Conservation (phyloP, 306 rosid species). For the Oxytropis ochrocephala region DNA sequence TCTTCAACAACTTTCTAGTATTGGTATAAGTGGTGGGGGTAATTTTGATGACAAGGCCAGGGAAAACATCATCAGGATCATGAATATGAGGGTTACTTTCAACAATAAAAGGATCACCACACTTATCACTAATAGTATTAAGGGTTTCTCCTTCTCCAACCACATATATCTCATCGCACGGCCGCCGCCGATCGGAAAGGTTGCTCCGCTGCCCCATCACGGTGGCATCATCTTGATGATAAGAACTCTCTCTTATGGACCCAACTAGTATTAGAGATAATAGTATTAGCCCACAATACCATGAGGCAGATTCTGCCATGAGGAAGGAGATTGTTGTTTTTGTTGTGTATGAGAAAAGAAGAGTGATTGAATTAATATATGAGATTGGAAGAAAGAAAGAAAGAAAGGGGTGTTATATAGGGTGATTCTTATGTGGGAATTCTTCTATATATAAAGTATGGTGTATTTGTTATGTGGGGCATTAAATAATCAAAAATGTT, state of each 20-base stretch:
- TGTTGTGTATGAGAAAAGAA: not conserved
- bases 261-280: slow-evolving; percentile 47
- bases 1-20: not conserved
- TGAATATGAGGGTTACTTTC: slow-evolving; percentile 87
- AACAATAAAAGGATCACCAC: slow-evolving; percentile 71
- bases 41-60: slow-evolving; percentile 84
- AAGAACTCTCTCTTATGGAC: slow-evolving; percentile 41
- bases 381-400: not conserved
- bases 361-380: not conserved
- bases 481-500: not conserved
- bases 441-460: not conserved
- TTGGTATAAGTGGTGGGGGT: slow-evolving; percentile 20
- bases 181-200: slow-evolving; percentile 34
- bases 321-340: no score
- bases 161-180: slow-evolving; percentile 52
- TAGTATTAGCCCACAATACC: slow-evolving; percentile 48
- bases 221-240: not conserved
- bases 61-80: slow-evolving; percentile 91
- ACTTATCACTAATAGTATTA: slow-evolving; percentile 84
- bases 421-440: not conserved
- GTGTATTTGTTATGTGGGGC: not conserved
- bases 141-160: slow-evolving; percentile 89
- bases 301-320: slow-evolving; percentile 46
- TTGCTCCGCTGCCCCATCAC: slow-evolving; percentile 20
- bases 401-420: not conserved